Conservation (phyloP, 2,329 filamentous ascomycete genomes). For the Exserohilum rostratum region DNA sequence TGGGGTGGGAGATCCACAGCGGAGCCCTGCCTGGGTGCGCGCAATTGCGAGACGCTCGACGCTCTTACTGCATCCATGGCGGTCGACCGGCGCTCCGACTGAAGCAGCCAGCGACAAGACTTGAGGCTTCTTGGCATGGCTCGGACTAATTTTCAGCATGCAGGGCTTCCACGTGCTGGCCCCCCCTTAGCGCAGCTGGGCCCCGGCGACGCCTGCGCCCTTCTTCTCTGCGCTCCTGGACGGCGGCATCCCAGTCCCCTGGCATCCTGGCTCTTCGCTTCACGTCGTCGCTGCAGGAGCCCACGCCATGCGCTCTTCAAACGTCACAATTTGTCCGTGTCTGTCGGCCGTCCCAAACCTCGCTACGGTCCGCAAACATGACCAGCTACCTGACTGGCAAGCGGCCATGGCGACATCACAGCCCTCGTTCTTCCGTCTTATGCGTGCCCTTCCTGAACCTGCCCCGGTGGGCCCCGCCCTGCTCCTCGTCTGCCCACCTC, state of each 20-base stretch:
- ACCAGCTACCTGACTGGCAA: constrained; percentile 13
- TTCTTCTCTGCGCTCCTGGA: not conserved
- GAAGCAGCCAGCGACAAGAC: constrained; percentile 9
- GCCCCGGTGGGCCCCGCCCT: constrained; percentile 19
- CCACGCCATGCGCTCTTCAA: constrained; percentile 24
- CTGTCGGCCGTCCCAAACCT: constrained; percentile 15
- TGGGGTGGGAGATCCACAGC: constrained; percentile 7
- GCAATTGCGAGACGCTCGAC: constrained; percentile 6
- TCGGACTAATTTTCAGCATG: constrained; percentile 17
- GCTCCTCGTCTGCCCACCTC: constrained; percentile 15
- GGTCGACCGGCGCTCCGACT: constrained; percentile 7
- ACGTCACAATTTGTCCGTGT: constrained; percentile 26
- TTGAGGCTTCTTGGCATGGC: constrained; percentile 6
- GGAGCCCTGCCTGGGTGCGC: constrained; percentile 2
- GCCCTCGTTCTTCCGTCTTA: constrained; percentile 14
- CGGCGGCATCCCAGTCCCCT: constrained; percentile 5
- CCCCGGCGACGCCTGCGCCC: constrained; percentile 5
- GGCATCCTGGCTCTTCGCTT: constrained; percentile 16
- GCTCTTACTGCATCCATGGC: not conserved
- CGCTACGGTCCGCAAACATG: constrained; percentile 25
- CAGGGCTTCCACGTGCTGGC: constrained; percentile 37
- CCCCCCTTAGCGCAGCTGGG: constrained; percentile 15
- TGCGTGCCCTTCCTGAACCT: constrained; percentile 11
- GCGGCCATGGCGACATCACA: constrained; percentile 19
- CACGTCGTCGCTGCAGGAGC: constrained; percentile 21